phyloP scores from a whole-genome alignment of 352 stramenopile species.

The Pythium chondricola region DNA sequence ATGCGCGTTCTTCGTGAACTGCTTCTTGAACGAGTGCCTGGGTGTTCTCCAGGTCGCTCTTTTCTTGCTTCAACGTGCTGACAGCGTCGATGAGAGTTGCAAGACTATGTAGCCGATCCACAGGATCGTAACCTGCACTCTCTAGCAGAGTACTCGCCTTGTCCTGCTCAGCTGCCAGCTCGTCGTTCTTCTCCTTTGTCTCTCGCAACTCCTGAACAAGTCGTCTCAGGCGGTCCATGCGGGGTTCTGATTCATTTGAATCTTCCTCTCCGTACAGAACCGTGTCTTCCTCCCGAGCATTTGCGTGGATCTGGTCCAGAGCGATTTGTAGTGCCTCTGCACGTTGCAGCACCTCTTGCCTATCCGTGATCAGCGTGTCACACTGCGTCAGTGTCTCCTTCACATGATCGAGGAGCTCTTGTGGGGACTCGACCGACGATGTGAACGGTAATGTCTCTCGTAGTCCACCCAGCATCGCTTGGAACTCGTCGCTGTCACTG shows the following conservation, averaged over 20 bases:
- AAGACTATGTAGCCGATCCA: constrained; percentile 25
- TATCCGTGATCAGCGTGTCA: constrained; percentile 3
- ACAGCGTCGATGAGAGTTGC: no score
- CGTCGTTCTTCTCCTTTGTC: no score
- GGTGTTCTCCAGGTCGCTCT: not conserved
- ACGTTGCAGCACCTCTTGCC: constrained; percentile 4
- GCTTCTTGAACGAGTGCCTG: constrained; percentile 4
- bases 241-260: no score
- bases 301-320: constrained; percentile 13
- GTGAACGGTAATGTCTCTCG: constrained; percentile 24
- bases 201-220: no score
- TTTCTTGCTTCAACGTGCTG: no score
- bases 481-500: not conserved
- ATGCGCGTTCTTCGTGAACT: no score
- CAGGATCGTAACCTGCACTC: no score
- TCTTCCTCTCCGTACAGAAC: constrained; percentile 23
- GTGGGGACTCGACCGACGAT: constrained; percentile 17
- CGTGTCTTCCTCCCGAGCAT: constrained; percentile 15
- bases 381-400: constrained; percentile 18
- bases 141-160: no score
- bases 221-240: no score
- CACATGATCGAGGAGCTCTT: constrained; percentile 32
- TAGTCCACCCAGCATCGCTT: constrained; percentile 2
- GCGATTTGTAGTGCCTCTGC: constrained; percentile 18
- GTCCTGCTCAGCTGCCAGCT: no score